Evolutionary conservation across 208 protist species (phyloP).

Genomic region (Angomonas deanei): DNA sequence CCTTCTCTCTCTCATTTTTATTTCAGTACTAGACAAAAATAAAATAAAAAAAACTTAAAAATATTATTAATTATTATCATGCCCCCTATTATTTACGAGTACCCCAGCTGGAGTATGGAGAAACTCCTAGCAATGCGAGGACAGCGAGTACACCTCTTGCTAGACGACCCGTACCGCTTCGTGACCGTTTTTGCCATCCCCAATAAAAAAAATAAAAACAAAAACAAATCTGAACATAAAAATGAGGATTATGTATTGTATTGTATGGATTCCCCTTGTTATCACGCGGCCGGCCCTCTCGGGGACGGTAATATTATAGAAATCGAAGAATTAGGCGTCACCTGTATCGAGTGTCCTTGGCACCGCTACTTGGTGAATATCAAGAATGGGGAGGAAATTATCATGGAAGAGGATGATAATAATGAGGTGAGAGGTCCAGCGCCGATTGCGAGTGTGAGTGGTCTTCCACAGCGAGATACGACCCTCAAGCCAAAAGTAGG

Average conservation of each 20-base stretch:
- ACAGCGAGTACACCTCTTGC: constrained; percentile 71
- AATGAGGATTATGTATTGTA: constrained; percentile 26
- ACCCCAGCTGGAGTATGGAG: constrained; percentile 79
- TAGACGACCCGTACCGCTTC: constrained; percentile 75
- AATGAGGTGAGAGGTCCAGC: background rate
- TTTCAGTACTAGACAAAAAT: background rate
- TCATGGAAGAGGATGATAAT: constrained; percentile 22
- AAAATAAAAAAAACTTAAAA: background rate
- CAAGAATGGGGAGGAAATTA: constrained; percentile 63
- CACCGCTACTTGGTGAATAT: constrained; percentile 76
- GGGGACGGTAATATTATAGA: constrained; percentile 80
- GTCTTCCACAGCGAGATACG: too few relatives aligned
- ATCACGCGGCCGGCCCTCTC: constrained; percentile 74
- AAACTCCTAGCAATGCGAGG: constrained; percentile 57
- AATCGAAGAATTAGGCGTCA: constrained; percentile 61
- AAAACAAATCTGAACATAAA: too few relatives aligned
- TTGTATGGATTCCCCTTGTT: constrained; percentile 82
- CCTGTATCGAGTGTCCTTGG: constrained; percentile 77
- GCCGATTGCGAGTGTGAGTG: too few relatives aligned
- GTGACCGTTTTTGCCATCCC: constrained; percentile 54
- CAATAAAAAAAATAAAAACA: background rate
- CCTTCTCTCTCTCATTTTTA: background rate
- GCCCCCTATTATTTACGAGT: constrained; percentile 31
- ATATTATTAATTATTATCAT: background rate
- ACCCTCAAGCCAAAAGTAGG: too few relatives aligned